phyloP scores from a whole-genome alignment of 257 asterid species.

The Primulina tabacum region DNA sequence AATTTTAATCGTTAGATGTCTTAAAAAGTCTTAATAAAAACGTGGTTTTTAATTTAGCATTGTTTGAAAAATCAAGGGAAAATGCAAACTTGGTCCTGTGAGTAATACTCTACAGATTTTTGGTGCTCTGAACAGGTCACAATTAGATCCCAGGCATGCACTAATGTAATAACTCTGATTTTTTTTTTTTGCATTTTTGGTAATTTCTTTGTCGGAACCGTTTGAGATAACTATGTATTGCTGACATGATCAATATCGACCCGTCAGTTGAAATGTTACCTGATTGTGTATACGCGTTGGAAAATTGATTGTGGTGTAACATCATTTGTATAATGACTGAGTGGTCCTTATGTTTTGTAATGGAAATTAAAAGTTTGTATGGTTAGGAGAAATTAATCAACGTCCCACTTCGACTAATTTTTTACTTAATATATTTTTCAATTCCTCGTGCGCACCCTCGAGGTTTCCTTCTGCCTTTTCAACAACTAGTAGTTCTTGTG shows the following conservation, averaged over 20 bases:
- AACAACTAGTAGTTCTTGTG: conserved; percentile 18
- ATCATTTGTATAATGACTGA: conserved; percentile 19
- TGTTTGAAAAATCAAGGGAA: too few species aligned
- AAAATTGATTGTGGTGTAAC: conserved; percentile 20
- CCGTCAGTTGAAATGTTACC: background rate
- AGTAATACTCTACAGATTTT: too few species aligned
- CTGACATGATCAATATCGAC: background rate
- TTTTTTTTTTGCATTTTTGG: too few species aligned
- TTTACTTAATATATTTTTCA: background rate
- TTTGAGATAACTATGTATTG: too few species aligned
- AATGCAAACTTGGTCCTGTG: too few species aligned
- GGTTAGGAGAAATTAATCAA: conserved; percentile 18
- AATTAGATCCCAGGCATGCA: too few species aligned
- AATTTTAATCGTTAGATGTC: too few species aligned
- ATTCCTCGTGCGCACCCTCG: background rate
- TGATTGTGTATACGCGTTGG: background rate
- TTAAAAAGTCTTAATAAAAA: too few species aligned
- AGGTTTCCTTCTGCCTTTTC: conserved; percentile 16
- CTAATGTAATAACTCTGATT: too few species aligned
- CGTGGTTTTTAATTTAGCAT: too few species aligned
- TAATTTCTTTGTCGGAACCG: too few species aligned
- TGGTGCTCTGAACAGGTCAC: too few species aligned
- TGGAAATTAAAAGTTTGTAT: conserved; percentile 27
- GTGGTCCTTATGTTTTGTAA: conserved; percentile 37
- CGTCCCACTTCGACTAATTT: conserved; percentile 35